Percentiles rank a stretch among this genome's conserved stretches.
Evolutionary conservation across 768 basidiomycete species (phyloP).

Genomic region (Vishniacozyma victoriae): DNA sequence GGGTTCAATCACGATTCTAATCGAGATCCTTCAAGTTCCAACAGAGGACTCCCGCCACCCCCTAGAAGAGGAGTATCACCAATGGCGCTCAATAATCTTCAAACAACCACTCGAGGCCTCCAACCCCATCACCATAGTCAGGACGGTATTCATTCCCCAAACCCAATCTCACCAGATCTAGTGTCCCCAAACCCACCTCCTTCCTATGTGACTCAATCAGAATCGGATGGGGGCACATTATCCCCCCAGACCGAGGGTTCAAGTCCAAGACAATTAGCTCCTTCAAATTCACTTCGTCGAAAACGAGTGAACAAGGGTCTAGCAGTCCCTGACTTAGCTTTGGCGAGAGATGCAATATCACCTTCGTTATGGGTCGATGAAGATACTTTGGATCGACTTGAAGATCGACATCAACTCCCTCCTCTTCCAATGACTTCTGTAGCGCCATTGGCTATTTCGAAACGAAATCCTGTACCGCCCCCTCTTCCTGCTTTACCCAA

Average conservation of each 20-base stretch:
- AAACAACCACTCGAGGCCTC: no score
- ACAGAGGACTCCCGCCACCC: neutral
- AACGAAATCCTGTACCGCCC: no score
- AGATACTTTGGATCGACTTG: conserved; percentile 8
- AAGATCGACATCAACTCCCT: no score
- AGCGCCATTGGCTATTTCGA: no score
- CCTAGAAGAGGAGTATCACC: no score
- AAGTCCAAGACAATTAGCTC: neutral
- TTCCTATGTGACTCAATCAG: neutral
- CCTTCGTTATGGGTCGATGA: conserved; percentile 23
- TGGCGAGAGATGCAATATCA: conserved; percentile 12
- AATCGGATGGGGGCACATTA: neutral
- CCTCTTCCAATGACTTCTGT: no score
- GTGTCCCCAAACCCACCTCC: neutral
- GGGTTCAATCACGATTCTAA: neutral
- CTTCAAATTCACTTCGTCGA: neutral
- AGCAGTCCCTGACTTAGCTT: conserved; percentile 3
- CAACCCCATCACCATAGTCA: neutral
- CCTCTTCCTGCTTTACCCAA: no score
- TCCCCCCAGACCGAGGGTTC: neutral
- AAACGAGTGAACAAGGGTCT: conserved; percentile 2
- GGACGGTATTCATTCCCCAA: neutral
- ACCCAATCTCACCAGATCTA: neutral
- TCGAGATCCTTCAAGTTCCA: neutral
- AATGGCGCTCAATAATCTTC: no score